phyloP scores from a whole-genome alignment of 2,329 filamentous ascomycete species.

The Didymella pinodella region DNA sequence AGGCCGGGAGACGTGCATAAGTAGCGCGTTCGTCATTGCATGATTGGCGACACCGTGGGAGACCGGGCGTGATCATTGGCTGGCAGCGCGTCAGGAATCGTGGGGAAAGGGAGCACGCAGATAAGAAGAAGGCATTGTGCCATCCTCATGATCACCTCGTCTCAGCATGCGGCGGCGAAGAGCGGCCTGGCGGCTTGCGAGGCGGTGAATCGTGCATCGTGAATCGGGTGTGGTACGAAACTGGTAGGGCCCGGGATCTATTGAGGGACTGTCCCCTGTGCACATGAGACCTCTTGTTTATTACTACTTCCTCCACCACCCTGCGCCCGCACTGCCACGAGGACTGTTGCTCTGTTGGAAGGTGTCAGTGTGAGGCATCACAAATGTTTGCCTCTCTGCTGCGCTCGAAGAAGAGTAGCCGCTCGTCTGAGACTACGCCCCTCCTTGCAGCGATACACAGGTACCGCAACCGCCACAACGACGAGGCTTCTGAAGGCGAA shows the following conservation, averaged over 20 bases:
- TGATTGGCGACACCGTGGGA: constrained; percentile 20
- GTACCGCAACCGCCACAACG: constrained; percentile 40
- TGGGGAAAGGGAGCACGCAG: constrained; percentile 21
- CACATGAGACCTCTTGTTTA: constrained; percentile 16
- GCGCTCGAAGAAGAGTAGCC: constrained; percentile 39
- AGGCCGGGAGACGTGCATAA: constrained; percentile 21
- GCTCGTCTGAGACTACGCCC: constrained; percentile 45
- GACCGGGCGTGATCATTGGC: constrained; percentile 17
- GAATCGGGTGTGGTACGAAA: constrained; percentile 20
- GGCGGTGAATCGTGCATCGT: constrained; percentile 22
- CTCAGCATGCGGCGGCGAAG: constrained; percentile 22
- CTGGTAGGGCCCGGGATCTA: constrained; percentile 13
- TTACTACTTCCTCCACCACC: constrained; percentile 7
- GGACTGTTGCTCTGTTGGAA: constrained; percentile 22
- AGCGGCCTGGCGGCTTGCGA: constrained; percentile 18
- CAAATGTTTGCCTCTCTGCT: constrained; percentile 52
- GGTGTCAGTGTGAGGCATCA: constrained; percentile 25
- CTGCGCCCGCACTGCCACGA: constrained; percentile 13
- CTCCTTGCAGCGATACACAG: constrained; percentile 44
- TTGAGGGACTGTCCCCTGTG: constrained; percentile 12
- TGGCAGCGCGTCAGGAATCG: constrained; percentile 21
- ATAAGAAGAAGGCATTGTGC: constrained; percentile 24
- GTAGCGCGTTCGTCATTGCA: constrained; percentile 25
- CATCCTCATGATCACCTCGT: constrained; percentile 24
- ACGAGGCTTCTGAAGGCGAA: constrained; percentile 32